Conservation (phyloP, 805 yeast genomes). For the Ogataea trehaloabstinens region DNA sequence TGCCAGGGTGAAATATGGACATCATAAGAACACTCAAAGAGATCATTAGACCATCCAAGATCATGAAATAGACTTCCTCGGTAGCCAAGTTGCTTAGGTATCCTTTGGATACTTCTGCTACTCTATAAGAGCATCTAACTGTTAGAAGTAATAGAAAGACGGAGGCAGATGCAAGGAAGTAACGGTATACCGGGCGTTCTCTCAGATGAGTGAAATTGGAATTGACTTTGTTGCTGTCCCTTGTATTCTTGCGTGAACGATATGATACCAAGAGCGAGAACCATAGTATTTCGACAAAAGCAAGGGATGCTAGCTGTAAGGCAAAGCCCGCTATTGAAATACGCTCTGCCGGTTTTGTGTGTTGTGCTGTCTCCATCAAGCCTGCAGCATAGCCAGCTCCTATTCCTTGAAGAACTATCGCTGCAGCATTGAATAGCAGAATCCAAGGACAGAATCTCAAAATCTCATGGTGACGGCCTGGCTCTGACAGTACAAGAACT, state of each 20-base stretch:
- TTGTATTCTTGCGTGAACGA: neutral
- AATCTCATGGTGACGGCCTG: neutral
- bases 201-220: neutral
- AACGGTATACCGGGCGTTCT: neutral
- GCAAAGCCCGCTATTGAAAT: neutral
- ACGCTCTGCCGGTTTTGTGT: neutral
- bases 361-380: neutral
- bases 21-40: slow-evolving; percentile 44
- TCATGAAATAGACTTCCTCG: slow-evolving; percentile 56
- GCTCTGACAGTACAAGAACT: slow-evolving; percentile 38
- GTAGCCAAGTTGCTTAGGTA: slow-evolving; percentile 65
- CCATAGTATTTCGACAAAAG: neutral
- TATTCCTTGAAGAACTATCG: neutral
- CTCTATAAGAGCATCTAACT: slow-evolving; percentile 67
- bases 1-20: slow-evolving; percentile 63
- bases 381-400: neutral
- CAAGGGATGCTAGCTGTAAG: neutral
- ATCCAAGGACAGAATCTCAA: neutral
- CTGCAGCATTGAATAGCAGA: neutral
- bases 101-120: slow-evolving; percentile 70
- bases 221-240: neutral
- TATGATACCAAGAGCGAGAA: slow-evolving; percentile 22
- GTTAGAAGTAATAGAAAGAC: neutral
- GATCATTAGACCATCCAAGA: slow-evolving; percentile 63
- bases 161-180: neutral